Percentiles rank a stretch among this genome's conserved stretches.
Evolutionary conservation across 179 eudicot species (phyloP).

Genomic region (Heliamphora pulchella): DNA sequence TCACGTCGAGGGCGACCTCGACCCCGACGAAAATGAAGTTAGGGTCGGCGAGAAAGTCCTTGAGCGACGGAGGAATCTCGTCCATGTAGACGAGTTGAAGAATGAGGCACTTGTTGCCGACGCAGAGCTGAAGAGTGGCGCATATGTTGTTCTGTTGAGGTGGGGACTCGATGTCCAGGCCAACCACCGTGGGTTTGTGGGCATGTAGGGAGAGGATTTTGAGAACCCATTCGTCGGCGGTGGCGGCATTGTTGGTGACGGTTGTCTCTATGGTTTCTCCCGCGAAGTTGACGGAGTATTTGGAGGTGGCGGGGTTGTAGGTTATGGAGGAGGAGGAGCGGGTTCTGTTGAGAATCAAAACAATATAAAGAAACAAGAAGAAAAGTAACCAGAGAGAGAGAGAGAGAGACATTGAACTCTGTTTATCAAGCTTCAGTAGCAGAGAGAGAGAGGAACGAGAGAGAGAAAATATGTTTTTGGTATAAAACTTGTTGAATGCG

Average conservation of each 20-base stretch:
- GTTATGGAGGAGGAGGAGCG: constrained; percentile 7
- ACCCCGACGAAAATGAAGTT: constrained; percentile 49
- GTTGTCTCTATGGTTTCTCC: constrained; percentile 37
- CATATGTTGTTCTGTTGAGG: constrained; percentile 35
- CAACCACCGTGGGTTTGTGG: constrained; percentile 30
- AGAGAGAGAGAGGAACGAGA: too few species aligned
- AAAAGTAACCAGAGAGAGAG: too few species aligned
- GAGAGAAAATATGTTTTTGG: too few species aligned
- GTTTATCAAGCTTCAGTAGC: too few species aligned
- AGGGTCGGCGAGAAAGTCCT: constrained; percentile 26
- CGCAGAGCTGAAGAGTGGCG: constrained; percentile 56
- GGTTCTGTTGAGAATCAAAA: too few species aligned
- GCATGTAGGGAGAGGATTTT: constrained; percentile 19
- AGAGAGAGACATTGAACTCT: too few species aligned
- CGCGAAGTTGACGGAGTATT: constrained; percentile 11
- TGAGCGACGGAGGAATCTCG: constrained; percentile 35
- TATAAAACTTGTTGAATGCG: too few species aligned
- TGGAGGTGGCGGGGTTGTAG: constrained; percentile 11
- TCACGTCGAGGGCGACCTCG: constrained; percentile 36
- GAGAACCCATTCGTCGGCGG: constrained; percentile 31
- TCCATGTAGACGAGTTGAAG: constrained; percentile 52
- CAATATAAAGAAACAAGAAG: too few species aligned
- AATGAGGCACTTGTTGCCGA: constrained; percentile 38
- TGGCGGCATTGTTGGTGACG: constrained; percentile 37
- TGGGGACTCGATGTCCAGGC: constrained; percentile 50